A percentile compares a stretch with the other conserved stretches of the same genome.
Evolutionary conservation across 2,329 filamentous ascomycete genomes (phyloP).

Genomic region (Ophioceras dolichostomum): DNA sequence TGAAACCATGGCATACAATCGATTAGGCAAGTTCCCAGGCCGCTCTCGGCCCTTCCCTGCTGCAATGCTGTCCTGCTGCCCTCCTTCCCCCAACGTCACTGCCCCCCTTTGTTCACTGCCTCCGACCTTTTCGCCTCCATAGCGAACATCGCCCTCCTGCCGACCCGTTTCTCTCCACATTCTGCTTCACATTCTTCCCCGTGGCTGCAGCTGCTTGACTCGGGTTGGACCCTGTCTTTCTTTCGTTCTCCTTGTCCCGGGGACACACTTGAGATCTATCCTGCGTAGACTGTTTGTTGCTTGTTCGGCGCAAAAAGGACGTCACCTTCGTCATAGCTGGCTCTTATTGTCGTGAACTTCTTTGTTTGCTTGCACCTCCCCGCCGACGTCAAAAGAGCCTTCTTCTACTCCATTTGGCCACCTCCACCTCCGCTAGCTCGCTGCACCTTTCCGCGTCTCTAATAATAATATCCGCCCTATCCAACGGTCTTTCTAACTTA

Average conservation of each 20-base stretch:
- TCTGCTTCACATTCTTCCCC: neutral
- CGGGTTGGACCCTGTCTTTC: too few species aligned
- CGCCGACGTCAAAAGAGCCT: too few species aligned
- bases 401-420: conserved; percentile 1
- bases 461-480: conserved; percentile 4
- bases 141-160: too few species aligned
- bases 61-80: neutral
- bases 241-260: too few species aligned
- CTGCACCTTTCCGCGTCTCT: conserved; percentile 9
- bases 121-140: neutral
- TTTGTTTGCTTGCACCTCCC: neutral
- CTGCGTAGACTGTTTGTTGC: too few species aligned
- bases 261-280: too few species aligned
- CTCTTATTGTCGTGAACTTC: neutral
- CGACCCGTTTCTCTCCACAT: neutral
- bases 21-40: conserved; percentile 45
- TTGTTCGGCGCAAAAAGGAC: too few species aligned
- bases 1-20: conserved; percentile 57
- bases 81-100: neutral
- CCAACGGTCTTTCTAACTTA: conserved; percentile 7
- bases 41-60: neutral
- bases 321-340: neutral
- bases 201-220: neutral
- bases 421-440: conserved; percentile 2
- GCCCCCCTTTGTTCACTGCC: too few species aligned